These are phyloP conservation scores for Prosopis cineraria DNA, from an alignment of 306 rosid genomes.

Conservation along the genomic window DNA sequence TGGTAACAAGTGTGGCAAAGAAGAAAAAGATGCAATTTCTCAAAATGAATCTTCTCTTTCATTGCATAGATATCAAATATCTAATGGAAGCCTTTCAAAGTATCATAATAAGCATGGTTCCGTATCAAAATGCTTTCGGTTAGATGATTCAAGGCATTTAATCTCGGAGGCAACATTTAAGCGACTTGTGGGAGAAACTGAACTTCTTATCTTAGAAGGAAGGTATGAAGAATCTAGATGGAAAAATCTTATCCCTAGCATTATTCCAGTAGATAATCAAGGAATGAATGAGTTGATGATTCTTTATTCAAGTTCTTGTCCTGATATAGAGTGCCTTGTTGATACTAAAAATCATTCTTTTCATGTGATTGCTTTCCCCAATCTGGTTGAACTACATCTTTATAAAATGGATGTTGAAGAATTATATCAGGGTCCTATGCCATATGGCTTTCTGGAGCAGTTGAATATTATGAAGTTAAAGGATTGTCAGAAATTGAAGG, in stretches of 20 bases:
- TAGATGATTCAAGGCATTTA: not conserved
- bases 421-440: no score
- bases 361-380: conserved; percentile 1
- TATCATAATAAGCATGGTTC: not conserved
- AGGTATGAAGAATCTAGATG: not conserved
- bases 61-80: not conserved
- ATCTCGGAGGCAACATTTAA: not conserved
- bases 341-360: not conserved
- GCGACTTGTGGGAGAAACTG: not conserved
- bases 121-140: not conserved
- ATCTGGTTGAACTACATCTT: not conserved
- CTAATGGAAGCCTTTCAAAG: not conserved
- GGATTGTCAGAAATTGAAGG: no score
- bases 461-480: no score
- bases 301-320: not conserved
- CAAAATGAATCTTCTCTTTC: not conserved
- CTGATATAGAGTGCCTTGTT: not conserved
- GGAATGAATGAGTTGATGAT: not conserved
- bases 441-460: no score
- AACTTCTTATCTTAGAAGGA: not conserved
- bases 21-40: not conserved
- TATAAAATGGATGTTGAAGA: not conserved
- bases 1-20: no score
- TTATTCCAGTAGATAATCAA: not conserved
- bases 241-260: not conserved